Evolutionary conservation across 192 early-diverging fungal species (phyloP), one percentile per base, ranked within the genome.

Genomic region (Entrophospora sp.): DNA sequence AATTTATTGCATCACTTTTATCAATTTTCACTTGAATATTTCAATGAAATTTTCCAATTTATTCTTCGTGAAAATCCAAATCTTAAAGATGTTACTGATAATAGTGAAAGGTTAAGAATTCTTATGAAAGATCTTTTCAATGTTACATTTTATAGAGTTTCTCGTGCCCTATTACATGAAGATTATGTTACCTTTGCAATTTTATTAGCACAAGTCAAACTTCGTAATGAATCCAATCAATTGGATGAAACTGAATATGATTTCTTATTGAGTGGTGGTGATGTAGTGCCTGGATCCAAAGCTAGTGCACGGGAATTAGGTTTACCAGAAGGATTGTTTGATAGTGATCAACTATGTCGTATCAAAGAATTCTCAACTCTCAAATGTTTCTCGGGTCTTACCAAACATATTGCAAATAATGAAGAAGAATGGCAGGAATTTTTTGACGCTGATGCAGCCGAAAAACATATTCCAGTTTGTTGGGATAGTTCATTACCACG

Each of bases 21-120:
- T 76, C 95, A 96, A 79, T 97, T 99, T 79, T 97, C 96, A 22
- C 85, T 98, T 30, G 91, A 90, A 71, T 98, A 94, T 75, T 98
- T 98, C 77, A 83, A 90, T 52, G 83, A 87, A 52, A 94, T 98
- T 42, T 98, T 99, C 81, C 76, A 89, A 67, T 83, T 72, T 57
- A 86, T 94, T 0, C 80, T 99, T 10, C 88, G 91, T 70, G 75
- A 83, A 30, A 81, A 96, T 76, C 77, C 86, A 30, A 73, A 84
- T 44, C 74, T 92, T 49, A 74, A 79, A 27, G 78, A 77, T 18
- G 64, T 87, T 25, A 73, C 75, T 22, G 96, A 93, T 69, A 79
- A 82, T 66, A 73, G 62, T 24, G 74, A 84, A 68, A 85, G 95
- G 34, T 70, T 99, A 68, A 70, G 69, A 0, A 83, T 93, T 40